Evolutionary conservation across 2,329 filamentous ascomycete genomes (phyloP).

Genomic region (Hyphodiscus sp.): DNA sequence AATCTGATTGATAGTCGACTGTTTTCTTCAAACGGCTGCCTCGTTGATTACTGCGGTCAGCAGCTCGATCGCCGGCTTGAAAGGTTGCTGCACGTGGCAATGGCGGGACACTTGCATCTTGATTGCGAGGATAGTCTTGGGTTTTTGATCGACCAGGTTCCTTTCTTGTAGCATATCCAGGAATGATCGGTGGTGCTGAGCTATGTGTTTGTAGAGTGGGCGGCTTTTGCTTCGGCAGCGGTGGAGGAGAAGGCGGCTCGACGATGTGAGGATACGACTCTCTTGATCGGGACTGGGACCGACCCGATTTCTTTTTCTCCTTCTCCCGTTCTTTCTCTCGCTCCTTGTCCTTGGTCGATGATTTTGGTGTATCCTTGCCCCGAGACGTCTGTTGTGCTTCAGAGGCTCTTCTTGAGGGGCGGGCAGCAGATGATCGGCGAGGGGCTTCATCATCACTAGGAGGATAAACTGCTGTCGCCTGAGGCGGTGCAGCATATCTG

Average conservation of each 20-base stretch:
- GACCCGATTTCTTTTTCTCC: not conserved
- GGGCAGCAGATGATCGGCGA: constrained; percentile 25
- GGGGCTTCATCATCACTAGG: constrained; percentile 26
- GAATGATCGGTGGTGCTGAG: constrained; percentile 23
- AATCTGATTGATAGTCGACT: constrained; percentile 14
- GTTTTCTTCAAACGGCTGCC: constrained; percentile 20
- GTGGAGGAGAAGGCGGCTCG: constrained; percentile 24
- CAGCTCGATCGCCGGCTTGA: constrained; percentile 14
- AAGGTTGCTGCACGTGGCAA: constrained; percentile 26
- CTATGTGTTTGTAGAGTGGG: constrained; percentile 24
- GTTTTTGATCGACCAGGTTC: constrained; percentile 27
- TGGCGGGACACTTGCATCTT: constrained; percentile 15
- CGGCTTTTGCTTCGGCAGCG: constrained; percentile 5
- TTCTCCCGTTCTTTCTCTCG: not conserved
- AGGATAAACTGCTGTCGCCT: constrained; percentile 8
- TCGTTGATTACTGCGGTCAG: not conserved
- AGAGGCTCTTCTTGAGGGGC: constrained; percentile 22
- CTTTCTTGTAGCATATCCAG: constrained; percentile 11
- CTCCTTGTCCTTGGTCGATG: constrained; percentile 4
- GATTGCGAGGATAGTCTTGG: constrained; percentile 22
- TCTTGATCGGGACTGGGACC: not conserved
- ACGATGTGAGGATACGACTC: constrained; percentile 15
- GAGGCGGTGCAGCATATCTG: constrained; percentile 18
- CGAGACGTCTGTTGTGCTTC: constrained; percentile 19
- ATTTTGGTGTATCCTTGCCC: constrained; percentile 11